A percentile compares a stretch with the other conserved stretches of the same genome.
phyloP scores from a whole-genome alignment of 169 alveolate genomes.

The Plasmodium ovale region DNA sequence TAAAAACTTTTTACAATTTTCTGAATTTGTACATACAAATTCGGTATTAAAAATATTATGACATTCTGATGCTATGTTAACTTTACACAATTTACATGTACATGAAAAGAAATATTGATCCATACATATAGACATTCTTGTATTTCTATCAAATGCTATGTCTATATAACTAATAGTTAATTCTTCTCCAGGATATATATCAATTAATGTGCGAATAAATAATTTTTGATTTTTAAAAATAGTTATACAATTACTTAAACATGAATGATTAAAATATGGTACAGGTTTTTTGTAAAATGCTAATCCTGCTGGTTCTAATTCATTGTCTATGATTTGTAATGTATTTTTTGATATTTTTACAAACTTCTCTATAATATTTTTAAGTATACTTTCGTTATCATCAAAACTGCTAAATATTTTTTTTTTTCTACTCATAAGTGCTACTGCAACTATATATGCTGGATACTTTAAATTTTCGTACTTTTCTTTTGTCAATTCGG shows the following conservation, averaged over 20 bases:
- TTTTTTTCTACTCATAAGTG: constrained; percentile 60
- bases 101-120: constrained; percentile 72
- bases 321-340: constrained; percentile 63
- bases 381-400: constrained; percentile 62
- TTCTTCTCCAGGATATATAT: constrained; percentile 73
- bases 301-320: constrained; percentile 64
- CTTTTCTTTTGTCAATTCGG: constrained; percentile 59
- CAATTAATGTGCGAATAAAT: constrained; percentile 45
- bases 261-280: constrained; percentile 67
- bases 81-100: constrained; percentile 68
- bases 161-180: constrained; percentile 61
- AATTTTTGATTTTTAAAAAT: constrained; percentile 53
- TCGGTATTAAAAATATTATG: constrained; percentile 58
- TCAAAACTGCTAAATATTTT: constrained; percentile 43
- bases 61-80: constrained; percentile 45
- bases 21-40: constrained; percentile 55
- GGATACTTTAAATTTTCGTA: constrained; percentile 67
- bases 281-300: constrained; percentile 61
- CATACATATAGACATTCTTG: constrained; percentile 48
- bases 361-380: constrained; percentile 55
- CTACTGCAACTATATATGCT: constrained; percentile 68
- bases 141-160: constrained; percentile 46
- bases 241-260: constrained; percentile 70
- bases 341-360: constrained; percentile 55
- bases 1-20: constrained; percentile 60